Percentiles rank a stretch among this genome's conserved stretches.
Evolutionary conservation across 1,139 yeast species (phyloP).

Genomic region (Pichia sp.): DNA sequence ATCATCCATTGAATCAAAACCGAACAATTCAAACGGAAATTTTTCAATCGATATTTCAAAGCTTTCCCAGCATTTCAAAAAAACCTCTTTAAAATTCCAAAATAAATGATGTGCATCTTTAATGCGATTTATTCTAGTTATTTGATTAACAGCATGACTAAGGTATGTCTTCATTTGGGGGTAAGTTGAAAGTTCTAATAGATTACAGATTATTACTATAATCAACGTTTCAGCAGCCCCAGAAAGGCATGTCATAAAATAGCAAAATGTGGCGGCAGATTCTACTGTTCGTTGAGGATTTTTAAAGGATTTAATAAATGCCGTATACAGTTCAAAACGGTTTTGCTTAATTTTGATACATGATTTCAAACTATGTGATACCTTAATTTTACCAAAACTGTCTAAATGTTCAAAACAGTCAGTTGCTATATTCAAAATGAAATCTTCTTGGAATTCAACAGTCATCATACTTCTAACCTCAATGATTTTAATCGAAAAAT

Average conservation of each 20-base stretch:
- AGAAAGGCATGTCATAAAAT: conserved; percentile 34
- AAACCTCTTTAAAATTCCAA: conserved; percentile 22
- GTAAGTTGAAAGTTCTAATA: conserved; percentile 37
- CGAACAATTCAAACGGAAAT: conserved; percentile 40
- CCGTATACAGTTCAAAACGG: conserved; percentile 30
- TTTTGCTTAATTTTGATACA: conserved; percentile 21
- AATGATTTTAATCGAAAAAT: conserved; percentile 2
- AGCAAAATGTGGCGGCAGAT: conserved; percentile 35
- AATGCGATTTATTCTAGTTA: conserved; percentile 24
- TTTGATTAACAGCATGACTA: conserved; percentile 24
- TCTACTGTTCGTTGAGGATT: conserved; percentile 37
- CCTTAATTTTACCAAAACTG: conserved; percentile 14
- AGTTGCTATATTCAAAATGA: neutral
- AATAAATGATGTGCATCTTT: conserved; percentile 29
- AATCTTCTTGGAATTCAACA: neutral
- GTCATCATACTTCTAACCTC: neutral
- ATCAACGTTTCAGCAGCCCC: conserved; percentile 29
- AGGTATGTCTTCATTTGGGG: conserved; percentile 33
- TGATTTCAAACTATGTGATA: conserved; percentile 16
- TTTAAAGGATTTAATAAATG: conserved; percentile 31
- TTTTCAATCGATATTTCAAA: conserved; percentile 28
- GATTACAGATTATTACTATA: conserved; percentile 35
- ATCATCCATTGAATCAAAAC: conserved; percentile 26
- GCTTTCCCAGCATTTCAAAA: conserved; percentile 39
- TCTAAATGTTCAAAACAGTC: conserved; percentile 13